Evolutionary conservation across 768 basidiomycete species (phyloP).

Genomic region (Psilocybe cyanescens): DNA sequence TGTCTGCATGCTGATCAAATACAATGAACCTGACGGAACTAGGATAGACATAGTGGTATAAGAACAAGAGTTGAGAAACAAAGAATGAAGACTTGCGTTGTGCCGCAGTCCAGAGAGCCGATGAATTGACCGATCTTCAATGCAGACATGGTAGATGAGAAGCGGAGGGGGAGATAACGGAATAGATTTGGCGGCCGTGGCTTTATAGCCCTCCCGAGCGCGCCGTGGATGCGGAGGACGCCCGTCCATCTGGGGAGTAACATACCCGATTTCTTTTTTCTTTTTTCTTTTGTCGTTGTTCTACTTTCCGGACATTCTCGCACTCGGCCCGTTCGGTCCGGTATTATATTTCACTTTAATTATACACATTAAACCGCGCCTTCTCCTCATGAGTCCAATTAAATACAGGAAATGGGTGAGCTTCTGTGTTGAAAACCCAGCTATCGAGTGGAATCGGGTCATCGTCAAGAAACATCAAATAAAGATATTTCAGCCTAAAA

Average conservation of each 20-base stretch:
- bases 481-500: conserved; percentile 70
- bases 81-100: conserved; percentile 65
- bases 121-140: conserved; percentile 80
- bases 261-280: conserved; percentile 13
- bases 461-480: conserved; percentile 67
- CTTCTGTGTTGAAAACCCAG: conserved; percentile 73
- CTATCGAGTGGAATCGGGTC: conserved; percentile 59
- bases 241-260: conserved; percentile 25
- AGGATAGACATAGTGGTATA: neutral
- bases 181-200: conserved; percentile 5
- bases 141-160: conserved; percentile 20
- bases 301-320: neutral
- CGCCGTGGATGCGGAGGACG: conserved; percentile 17
- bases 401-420: conserved; percentile 79
- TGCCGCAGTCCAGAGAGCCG: conserved; percentile 93
- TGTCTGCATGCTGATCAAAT: conserved; percentile 86
- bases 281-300: conserved; percentile 2
- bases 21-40: conserved; percentile 87
- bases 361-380: conserved; percentile 34
- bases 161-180: conserved; percentile 14
- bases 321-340: conserved; percentile 4
- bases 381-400: conserved; percentile 61
- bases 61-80: conserved; percentile 4
- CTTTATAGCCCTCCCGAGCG: conserved; percentile 23
- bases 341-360: neutral